Base-by-base conservation (phyloP, 345 rosid genomes). In the Streptanthus diversifolius region DNA sequence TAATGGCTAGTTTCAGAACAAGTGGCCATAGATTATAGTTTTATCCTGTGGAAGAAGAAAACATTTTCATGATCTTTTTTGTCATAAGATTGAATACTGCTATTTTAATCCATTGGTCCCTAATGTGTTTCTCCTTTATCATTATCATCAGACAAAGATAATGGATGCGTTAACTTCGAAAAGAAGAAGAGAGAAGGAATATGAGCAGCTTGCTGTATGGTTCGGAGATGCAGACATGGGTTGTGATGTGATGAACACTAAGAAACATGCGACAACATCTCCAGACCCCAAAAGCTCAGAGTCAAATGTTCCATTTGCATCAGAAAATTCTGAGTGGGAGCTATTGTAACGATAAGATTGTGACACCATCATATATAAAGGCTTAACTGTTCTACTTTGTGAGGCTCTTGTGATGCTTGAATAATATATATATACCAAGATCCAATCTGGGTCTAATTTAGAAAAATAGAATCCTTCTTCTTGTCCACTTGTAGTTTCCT, bases 121-220 rank as follows among this genome's bases (percentile, higher is more conserved):
- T 69, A 22, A 64, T 47, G 17, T 76, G 47, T 74, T 41, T 62
- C 43, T 29, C 55, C 19, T 43, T 48, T 22, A 48, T 44, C 9
- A 36, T 61, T 12, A 78, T 40, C 35, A 75, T 18, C 84, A 90
- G 95, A 81, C 82, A 76, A 85, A 77, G 77, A 76, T 92, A 66
- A 80, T 81, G 82, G 90, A 87, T 64, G 86, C 87, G 4, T 87
- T 90, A 64, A 71, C 82, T 57, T 75, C 91, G 3, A 84, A 79
- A 66, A 84, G 63, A 80, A 83, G 87, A 82, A 41, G 83, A 59
- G 80, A 68, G 45, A 90, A 87, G 83, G 98, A 90, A 79, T 92
- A 92, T 33, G 87, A 87, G 77, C 90, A 77, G 80, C 87, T 90
- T 33, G 88, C 88, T 19, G 84, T 92, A 74, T 86, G 83, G 91